Conservation (phyloP, 345 rosid genomes). For the Rubroshorea leprosula region DNA sequence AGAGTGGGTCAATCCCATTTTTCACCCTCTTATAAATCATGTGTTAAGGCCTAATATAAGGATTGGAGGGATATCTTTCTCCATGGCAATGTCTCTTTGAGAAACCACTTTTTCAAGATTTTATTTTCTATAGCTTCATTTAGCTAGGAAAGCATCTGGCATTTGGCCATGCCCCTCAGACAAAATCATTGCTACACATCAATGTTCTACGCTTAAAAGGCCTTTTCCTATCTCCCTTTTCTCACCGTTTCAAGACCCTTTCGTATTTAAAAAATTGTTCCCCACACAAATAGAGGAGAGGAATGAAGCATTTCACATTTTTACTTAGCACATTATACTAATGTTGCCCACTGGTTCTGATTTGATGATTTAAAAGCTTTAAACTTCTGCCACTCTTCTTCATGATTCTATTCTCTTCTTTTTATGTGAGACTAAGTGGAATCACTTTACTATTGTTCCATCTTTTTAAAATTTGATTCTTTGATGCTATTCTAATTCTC, state of each 20-base stretch:
- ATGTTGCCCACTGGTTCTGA: background rate
- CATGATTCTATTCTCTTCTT: slow-evolving; percentile 58
- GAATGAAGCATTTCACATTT: background rate
- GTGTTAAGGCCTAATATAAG: background rate
- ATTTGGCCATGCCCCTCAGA: slow-evolving; percentile 27
- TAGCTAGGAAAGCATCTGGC: slow-evolving; percentile 28
- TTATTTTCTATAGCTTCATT: slow-evolving; percentile 4
- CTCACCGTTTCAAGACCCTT: slow-evolving; percentile 23
- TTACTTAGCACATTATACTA: background rate
- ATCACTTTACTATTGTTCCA: slow-evolving; percentile 28
- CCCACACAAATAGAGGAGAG: slow-evolving; percentile 11
- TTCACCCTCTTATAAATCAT: slow-evolving; percentile 16
- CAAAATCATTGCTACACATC: slow-evolving; percentile 44
- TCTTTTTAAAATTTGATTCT: slow-evolving; percentile 16
- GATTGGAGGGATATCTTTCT: slow-evolving; percentile 13
- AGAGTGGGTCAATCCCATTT: slow-evolving; percentile 5
- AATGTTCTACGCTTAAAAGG: slow-evolving; percentile 24
- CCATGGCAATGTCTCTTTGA: slow-evolving; percentile 18
- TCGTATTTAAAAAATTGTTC: slow-evolving; percentile 9
- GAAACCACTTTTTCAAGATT: slow-evolving; percentile 7
- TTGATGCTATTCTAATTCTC: background rate
- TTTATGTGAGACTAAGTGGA: slow-evolving; percentile 35
- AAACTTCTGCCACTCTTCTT: slow-evolving; percentile 27
- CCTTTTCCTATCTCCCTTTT: slow-evolving; percentile 22
- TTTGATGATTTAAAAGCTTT: slow-evolving; percentile 15